Conservation (phyloP, 2,329 filamentous ascomycete species). For the Fusarium chuoi region DNA sequence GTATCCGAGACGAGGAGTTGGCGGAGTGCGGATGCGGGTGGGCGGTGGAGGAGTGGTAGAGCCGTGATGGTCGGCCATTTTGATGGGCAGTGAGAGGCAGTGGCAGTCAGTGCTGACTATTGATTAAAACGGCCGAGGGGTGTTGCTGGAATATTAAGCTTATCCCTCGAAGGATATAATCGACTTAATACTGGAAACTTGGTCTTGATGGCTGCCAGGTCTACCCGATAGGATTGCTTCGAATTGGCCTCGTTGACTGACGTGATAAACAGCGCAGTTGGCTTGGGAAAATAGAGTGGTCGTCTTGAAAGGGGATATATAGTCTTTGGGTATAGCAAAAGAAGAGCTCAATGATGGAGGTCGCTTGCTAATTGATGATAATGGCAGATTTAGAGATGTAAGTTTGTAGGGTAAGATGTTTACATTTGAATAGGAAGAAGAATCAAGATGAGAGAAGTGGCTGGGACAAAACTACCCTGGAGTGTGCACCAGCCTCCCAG, state of each 20-base stretch:
- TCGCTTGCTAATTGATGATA: conserved; percentile 38
- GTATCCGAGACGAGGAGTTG: conserved; percentile 74
- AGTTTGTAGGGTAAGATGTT: conserved; percentile 39
- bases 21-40: conserved; percentile 70
- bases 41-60: conserved; percentile 71
- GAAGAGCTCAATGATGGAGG: conserved; percentile 31
- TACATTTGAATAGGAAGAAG: conserved; percentile 38
- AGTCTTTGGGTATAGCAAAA: conserved; percentile 17
- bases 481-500: conserved; percentile 39
- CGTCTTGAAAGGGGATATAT: conserved; percentile 4
- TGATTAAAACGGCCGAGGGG: background rate
- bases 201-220: conserved; percentile 37
- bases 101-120: conserved; percentile 16
- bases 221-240: conserved; percentile 21
- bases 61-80: conserved; percentile 44
- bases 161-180: conserved; percentile 11
- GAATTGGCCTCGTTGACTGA: conserved; percentile 28
- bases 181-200: conserved; percentile 26
- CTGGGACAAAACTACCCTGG: conserved; percentile 44
- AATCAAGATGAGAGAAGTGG: conserved; percentile 40
- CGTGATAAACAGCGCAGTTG: conserved; percentile 28
- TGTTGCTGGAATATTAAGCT: conserved; percentile 8
- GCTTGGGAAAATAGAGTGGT: conserved; percentile 9
- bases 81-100: conserved; percentile 18
- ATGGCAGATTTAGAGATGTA: conserved; percentile 41